Conservation (phyloP, 768 basidiomycete species). For the Phlebiopsis flavidoalba region DNA sequence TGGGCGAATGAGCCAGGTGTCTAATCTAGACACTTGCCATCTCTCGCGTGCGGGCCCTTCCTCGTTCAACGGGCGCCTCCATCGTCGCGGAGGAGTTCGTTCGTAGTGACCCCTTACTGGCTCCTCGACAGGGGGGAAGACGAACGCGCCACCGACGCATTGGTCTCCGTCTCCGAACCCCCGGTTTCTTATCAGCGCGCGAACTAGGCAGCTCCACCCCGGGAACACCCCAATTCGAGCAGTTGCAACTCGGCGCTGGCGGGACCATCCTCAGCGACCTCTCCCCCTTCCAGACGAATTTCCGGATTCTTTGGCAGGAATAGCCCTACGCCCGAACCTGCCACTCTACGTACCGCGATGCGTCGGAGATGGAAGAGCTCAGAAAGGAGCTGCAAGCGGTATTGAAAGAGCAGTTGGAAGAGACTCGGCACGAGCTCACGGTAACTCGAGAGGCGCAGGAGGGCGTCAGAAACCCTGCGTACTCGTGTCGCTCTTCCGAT, state of each 20-base stretch:
- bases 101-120: slow-evolving; percentile 70
- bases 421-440: slow-evolving; percentile 57
- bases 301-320: slow-evolving; percentile 53
- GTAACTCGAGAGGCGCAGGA: slow-evolving; percentile 82
- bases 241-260: slow-evolving; percentile 8
- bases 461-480: slow-evolving; percentile 85
- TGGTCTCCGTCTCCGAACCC: slow-evolving; percentile 71
- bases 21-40: slow-evolving; percentile 48
- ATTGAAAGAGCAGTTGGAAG: slow-evolving; percentile 56
- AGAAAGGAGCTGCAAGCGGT: slow-evolving; percentile 53
- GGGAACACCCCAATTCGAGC: slow-evolving; percentile 7
- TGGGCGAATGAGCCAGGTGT: slow-evolving; percentile 52
- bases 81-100: slow-evolving; percentile 68
- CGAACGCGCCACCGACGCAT: slow-evolving; percentile 60
- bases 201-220: slow-evolving; percentile 12
- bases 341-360: slow-evolving; percentile 12
- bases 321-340: slow-evolving; percentile 33
- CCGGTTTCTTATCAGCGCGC: slow-evolving; percentile 22
- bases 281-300: slow-evolving; percentile 30
- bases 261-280: slow-evolving; percentile 10
- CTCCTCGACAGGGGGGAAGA: slow-evolving; percentile 36
- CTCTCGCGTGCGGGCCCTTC: slow-evolving; percentile 43
- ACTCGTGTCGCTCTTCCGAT: slow-evolving; percentile 70
- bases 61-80: slow-evolving; percentile 37
- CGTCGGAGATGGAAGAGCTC: slow-evolving; percentile 48